Evolutionary conservation across 805 yeast species (phyloP), one percentile per base, ranked within the genome.

Genomic region (Candida manassasensis): DNA sequence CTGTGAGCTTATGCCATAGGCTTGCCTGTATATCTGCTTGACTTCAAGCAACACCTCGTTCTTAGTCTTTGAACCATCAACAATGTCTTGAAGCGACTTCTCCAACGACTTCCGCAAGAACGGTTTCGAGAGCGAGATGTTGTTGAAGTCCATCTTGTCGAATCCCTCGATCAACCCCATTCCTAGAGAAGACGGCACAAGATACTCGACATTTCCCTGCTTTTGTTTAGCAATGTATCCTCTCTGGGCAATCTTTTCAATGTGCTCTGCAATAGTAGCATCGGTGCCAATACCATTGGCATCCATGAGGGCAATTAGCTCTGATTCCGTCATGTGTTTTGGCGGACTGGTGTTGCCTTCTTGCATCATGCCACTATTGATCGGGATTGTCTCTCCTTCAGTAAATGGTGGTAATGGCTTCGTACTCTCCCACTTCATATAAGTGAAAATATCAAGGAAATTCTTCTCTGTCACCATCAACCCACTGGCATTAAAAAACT

Each of bases 201-300:
- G 58, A 33, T 67, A 64, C 34, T 65, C 69, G 1, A 61, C 61
- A 16, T 64, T 47, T 14, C 63, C 59, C 28, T 49, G 46, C 29
- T 57, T 62, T 35, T 55, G 60, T 44, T 71, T 78, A 12, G 57
- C 60, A 4, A 85, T 75, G 49, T 89, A 94, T 13, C 78, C 77
- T 35, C 98, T 61, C 8, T 57, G 56, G 19, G 73, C 61, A 28
- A 93, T 79, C 52, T 84, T 89, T 39, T 84, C 88, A 25, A 93
- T 93, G 58, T 93, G 99, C 28, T 93, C 98, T 0, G 97, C 98
- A 59, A 93, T 94, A 0, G 99, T 93, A 1, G 99, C 99, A 64
- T 93, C 99, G 0, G 99, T 93, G 2, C 99, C 99, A 29, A 93
- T 93, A 0, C 97, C 97, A 57, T 93, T 93, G 8, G 79, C 84